Base-by-base conservation (phyloP, 371 early-diverging fungal genomes). In the Apophysomyces ossiformis region DNA sequence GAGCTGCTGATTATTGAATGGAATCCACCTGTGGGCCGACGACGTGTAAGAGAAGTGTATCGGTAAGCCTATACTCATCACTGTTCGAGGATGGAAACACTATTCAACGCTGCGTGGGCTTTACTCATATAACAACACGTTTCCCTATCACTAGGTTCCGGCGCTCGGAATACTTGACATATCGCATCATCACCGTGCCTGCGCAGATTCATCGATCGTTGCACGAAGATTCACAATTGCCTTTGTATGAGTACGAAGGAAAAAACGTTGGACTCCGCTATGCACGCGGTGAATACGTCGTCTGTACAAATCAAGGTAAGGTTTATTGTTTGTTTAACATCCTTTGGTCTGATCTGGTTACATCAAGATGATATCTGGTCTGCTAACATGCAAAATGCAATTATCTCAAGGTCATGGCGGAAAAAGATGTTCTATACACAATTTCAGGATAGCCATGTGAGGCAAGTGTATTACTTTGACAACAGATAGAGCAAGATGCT, bases 231-330 rank as follows among this genome's bases (percentile, higher is more conserved):
- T 37, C 44, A 15, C 63, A 61, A 32, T 58, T 72, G 0, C 60
- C 67, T 21, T 57, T 71, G 36, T 79, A 78, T 59, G 78, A 78
- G 63, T 78, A 67, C 47, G 82, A 81, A 62, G 82, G 77, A 37
- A 81, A 75, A 60, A 81, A 81, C 58, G 64, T 81, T 5, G 82
- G 82, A 12, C 78, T 81, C 62, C 74, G 79, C 5, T 78, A 76
- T 71, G 82, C 82, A 26, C 59, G 82, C 39, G 82, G 82, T 21
- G 77, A 78, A 64, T 81, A 75, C 65, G 66, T 81, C 37, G 72
- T 78, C 1, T 76, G 75, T 43, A 78, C 79, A 46, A 81, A 78
- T 62, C 82, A 74, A 75, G 76, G 79, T 74, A 72, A 61, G 45
- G 39, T 16, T 11, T 4, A 15, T 5, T 5, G 15, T 11, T 8